phyloP scores from a whole-genome alignment of 2,329 filamentous ascomycete genomes.

The Aureobasidium vineae region DNA sequence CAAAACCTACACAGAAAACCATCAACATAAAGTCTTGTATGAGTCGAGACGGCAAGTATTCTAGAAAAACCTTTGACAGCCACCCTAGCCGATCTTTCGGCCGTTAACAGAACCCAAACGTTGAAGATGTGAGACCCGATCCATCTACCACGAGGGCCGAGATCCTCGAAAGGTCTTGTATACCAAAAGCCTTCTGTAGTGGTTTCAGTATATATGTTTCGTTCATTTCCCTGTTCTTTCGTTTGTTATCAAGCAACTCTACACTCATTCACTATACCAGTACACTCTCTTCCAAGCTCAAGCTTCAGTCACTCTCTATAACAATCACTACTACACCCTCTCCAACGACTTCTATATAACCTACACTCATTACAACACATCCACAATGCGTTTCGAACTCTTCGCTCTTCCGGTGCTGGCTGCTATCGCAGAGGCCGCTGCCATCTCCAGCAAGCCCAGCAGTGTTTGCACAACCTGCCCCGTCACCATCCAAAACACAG shows the following conservation, averaged over 20 bases:
- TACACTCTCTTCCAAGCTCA: conserved; percentile 4
- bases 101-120: conserved; percentile 7
- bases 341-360: background rate
- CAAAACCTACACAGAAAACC: background rate
- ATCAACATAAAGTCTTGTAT: background rate
- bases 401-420: conserved; percentile 11
- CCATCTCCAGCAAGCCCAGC: conserved; percentile 12
- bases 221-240: background rate
- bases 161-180: background rate
- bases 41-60: background rate
- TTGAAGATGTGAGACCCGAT: conserved; percentile 21
- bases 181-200: background rate
- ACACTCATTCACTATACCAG: conserved; percentile 8
- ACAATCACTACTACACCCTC: background rate
- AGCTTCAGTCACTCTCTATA: conserved; percentile 4
- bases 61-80: conserved; percentile 2
- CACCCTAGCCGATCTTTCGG: conserved; percentile 11
- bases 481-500: conserved; percentile 14
- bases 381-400: conserved; percentile 23
- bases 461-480: conserved; percentile 18
- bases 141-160: conserved; percentile 9
- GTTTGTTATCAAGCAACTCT: conserved; percentile 3
- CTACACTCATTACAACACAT: background rate
- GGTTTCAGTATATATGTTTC: conserved; percentile 8
- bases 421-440: conserved; percentile 4